These are phyloP conservation scores for Cercospora berteroae DNA, from an alignment of 2,329 filamentous ascomycete species.

Conservation along the genomic window DNA sequence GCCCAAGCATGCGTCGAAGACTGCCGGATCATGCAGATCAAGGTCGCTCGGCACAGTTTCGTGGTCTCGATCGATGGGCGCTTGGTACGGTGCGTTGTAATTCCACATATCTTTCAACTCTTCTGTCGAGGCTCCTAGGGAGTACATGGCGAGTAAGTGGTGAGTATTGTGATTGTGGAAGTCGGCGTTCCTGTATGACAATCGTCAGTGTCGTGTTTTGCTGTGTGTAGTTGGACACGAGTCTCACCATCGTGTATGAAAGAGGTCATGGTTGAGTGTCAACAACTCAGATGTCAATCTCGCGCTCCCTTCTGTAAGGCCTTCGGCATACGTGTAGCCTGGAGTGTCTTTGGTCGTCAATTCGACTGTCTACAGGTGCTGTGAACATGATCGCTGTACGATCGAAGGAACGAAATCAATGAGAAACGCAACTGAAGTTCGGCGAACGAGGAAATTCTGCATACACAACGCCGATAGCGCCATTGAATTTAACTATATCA, in stretches of 20 bases:
- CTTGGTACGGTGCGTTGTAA: conserved; percentile 11
- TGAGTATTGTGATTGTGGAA: conserved; percentile 10
- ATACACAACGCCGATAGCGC: too few species aligned
- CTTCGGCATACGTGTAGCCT: conserved; percentile 2
- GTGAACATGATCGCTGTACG: background rate
- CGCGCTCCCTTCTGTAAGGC: conserved; percentile 1
- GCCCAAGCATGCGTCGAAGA: background rate
- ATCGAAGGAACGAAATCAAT: background rate
- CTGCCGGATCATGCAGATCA: background rate
- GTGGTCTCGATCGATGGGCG: conserved; percentile 4
- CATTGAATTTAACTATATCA: background rate
- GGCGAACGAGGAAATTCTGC: background rate
- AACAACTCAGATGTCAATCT: background rate
- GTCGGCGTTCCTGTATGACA: background rate
- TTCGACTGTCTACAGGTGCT: background rate
- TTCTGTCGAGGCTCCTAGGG: background rate
- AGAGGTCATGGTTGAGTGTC: conserved; percentile 4
- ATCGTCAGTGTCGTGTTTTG: background rate
- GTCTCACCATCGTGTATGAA: conserved; percentile 1
- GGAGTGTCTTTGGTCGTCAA: background rate
- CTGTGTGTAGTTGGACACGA: background rate
- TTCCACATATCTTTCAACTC: conserved; percentile 10
- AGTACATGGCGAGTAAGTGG: conserved; percentile 7
- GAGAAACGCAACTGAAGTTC: background rate
- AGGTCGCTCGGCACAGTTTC: background rate